phyloP scores from a whole-genome alignment of 73 alveolate genomes.

The Paramecium sexaurelia region DNA sequence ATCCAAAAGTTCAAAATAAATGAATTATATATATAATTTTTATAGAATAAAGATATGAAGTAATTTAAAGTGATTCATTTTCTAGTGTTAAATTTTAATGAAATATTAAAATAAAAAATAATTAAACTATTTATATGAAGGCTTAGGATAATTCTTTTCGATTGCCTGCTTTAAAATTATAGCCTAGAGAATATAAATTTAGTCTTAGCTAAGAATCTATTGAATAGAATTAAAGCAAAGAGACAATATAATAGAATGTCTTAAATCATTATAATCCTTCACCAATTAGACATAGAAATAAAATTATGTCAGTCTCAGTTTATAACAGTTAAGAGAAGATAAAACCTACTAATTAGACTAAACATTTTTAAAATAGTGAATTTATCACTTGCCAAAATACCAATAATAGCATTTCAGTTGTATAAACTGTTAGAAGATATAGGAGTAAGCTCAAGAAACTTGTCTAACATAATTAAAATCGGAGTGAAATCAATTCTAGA shows the following conservation, averaged over 20 bases:
- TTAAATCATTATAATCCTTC: conserved; percentile 11
- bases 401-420: conserved; percentile 14
- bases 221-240: not conserved
- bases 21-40: not conserved
- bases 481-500: conserved; percentile 10
- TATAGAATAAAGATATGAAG: not conserved
- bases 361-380: not conserved
- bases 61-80: not conserved
- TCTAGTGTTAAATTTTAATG: not conserved
- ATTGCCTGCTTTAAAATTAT: not conserved
- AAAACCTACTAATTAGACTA: not conserved
- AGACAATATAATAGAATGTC: not conserved
- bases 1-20: not conserved
- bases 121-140: not conserved
- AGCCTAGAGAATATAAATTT: conserved; percentile 37
- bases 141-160: not conserved
- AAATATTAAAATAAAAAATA: not conserved
- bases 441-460: not conserved
- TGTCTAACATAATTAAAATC: not conserved
- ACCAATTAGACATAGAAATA: conserved; percentile 4
- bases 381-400: conserved; percentile 5
- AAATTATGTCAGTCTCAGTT: not conserved
- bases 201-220: conserved; percentile 1
- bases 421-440: conserved; percentile 24
- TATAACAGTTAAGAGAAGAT: conserved; percentile 10